Evolutionary conservation across 495 filamentous ascomycete species (phyloP).

Genomic region (Glonium stellatum): DNA sequence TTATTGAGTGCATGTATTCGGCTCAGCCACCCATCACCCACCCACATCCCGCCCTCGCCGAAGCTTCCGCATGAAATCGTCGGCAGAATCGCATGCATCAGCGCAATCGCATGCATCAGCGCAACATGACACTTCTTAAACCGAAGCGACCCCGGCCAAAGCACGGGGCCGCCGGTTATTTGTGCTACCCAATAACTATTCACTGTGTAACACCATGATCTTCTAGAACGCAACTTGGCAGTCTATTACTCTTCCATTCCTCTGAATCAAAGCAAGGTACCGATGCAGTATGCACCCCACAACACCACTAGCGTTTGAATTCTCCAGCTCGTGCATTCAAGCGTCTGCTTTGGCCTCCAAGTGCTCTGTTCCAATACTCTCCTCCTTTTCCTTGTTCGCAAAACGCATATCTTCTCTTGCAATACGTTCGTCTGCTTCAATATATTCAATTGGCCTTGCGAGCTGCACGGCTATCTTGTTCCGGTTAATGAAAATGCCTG

Average conservation of each 20-base stretch:
- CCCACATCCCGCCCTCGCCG: neutral
- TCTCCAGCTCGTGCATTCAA: neutral
- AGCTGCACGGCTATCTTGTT: slow-evolving; percentile 31
- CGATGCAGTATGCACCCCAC: neutral
- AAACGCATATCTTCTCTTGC: slow-evolving; percentile 17
- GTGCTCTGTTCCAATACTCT: slow-evolving; percentile 7
- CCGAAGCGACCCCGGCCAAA: neutral
- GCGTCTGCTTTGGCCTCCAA: slow-evolving; percentile 18
- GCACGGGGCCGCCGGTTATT: neutral
- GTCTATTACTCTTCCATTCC: neutral
- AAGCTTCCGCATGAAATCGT: neutral
- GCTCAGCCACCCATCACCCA: neutral
- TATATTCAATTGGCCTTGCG: slow-evolving; percentile 26
- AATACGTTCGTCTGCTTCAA: slow-evolving; percentile 32
- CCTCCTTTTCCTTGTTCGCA: slow-evolving; percentile 7
- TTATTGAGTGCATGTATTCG: neutral
- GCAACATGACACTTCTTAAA: neutral
- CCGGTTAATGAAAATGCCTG: slow-evolving; percentile 27
- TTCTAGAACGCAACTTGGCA: neutral
- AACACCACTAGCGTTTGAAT: neutral
- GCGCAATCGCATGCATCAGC: neutral
- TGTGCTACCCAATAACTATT: neutral
- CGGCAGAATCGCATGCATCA: neutral
- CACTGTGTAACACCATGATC: neutral
- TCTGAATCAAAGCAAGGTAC: neutral